These are phyloP conservation scores for Fraxinus quadrangulata DNA, from an alignment of 257 asterid genomes.

Conservation along the genomic window DNA sequence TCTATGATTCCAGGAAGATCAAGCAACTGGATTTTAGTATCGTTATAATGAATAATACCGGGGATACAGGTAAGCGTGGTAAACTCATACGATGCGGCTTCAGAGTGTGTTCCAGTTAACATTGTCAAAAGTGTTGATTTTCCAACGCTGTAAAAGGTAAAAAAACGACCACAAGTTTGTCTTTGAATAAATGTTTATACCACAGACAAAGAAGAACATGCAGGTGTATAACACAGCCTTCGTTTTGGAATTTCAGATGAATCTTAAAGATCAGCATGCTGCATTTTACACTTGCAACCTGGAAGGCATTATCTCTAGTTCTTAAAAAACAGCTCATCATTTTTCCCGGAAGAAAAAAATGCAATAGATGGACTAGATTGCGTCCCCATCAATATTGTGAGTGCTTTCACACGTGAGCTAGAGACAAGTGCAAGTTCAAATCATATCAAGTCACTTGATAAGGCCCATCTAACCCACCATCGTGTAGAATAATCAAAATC, in stretches of 20 bases:
- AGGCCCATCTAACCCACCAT: not conserved
- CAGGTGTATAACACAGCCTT: not conserved
- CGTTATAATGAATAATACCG: slow-evolving; percentile 93
- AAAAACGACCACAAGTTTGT: slow-evolving; percentile 6
- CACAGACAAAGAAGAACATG: not conserved
- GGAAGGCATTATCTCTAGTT: not conserved
- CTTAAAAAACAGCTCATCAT: not conserved
- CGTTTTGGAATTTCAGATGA: not conserved
- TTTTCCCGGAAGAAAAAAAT: not conserved
- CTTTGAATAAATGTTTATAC: not conserved
- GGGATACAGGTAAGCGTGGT: slow-evolving; percentile 99
- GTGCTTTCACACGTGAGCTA: not conserved
- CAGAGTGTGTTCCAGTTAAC: slow-evolving; percentile 99
- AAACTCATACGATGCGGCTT: slow-evolving; percentile 97
- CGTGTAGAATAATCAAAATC: not conserved
- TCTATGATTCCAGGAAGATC: slow-evolving; percentile 99
- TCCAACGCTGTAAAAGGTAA: slow-evolving; percentile 67
- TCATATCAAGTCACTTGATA: not conserved
- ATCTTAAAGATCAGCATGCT: not conserved
- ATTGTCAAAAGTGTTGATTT: slow-evolving; percentile 94
- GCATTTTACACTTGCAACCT: not conserved
- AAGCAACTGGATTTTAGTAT: slow-evolving; percentile 94
- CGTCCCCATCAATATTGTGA: not conserved
- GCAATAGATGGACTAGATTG: not conserved
- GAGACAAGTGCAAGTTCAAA: not conserved